Evolutionary conservation across 2,329 filamentous ascomycete genomes (phyloP), one percentile per base, ranked within the genome.

Genomic region (Bimuria novae-zelandiae): DNA sequence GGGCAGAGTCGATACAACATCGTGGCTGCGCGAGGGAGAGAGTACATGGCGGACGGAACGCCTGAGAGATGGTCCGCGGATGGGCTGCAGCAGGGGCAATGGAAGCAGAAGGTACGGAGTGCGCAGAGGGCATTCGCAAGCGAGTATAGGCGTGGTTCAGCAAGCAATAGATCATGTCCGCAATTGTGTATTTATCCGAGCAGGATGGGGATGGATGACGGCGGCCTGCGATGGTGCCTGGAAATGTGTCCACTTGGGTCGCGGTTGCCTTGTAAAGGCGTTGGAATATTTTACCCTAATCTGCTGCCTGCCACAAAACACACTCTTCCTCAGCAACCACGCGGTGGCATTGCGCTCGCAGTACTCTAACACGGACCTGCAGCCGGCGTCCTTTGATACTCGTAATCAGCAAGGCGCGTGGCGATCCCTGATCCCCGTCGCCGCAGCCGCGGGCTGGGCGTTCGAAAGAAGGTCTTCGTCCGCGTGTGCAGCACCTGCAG

Each of bases 61-160:
- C 44, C 27, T n/a, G n/a, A n/a, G n/a, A 12, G 17, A 22, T 14
- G 51, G 14, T 27, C 41, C 22, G 36, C 23, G 22, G 41, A 17
- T 21, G 40, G 10, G 54, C 59, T 63, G 66, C 63, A 67, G 65
- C 64, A 62, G 66, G 60, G 63, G 65, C 61, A 57, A 63, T 62
- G 49, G 58, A 58, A 59, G 56, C 53, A 59, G 58, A 51, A 60
- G 55, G 55, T 51, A 41, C 36, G 30, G n/a, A 7, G 2, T 21
- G 42, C 37, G 50, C 23, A 51, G 49, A 56, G 49, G 37, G 54
- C 54, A 29, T 58, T 63, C 61, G 51, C 40, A 40, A 36, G 30
- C 46, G 43, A 43, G 48, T 41, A 52, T 54, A 53, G 41, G 33
- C 51, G 46, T 40, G 52, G 11, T 33, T 25, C 30, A 22, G 43